Evolutionary conservation across 257 asterid genomes (phyloP), one percentile per base, ranked within the genome.

Genomic region (Paraleonurus japonicus): DNA sequence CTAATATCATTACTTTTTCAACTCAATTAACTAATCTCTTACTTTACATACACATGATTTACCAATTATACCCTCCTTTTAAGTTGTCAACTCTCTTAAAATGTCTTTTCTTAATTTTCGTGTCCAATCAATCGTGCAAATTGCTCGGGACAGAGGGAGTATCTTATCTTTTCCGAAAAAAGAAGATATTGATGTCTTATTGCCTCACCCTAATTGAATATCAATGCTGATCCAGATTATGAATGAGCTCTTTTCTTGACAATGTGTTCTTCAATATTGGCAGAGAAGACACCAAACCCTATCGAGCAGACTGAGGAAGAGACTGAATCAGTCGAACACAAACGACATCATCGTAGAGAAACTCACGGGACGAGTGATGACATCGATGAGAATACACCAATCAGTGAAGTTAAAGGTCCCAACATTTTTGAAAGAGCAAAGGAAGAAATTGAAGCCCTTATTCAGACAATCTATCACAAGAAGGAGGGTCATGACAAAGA

Each of bases 371-470:
- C 20, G 75, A 89, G 93, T 61, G 76, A 84, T 41, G 89, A 84
- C 48, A 79, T 89, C 12, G 84, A 89, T 33, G 92, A 78, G 73
- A 75, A 80, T 66, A 87, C 93, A 47, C 82, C 89, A 3, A 32
- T 86, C 16, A 23, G 60, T 64, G 83, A 81, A 62, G 86, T 89
- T 7, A 89, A 80, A 81, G 96, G 85, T 24, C 96, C 98, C n/a
- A 86, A 66, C 37, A 78, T 92, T 73, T 88, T 92, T 55, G 92
- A 85, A 72, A 81, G 96, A 76, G 98, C 96, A 17, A 92, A 92
- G 87, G 98, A 92, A 81, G 96, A 92, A 78, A 72, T 92, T 12
- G 94, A 89, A 70, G 98, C 96, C 57, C 71, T 89, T 62, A 28
- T 88, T 41, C 83, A 71, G 11, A 32, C 92, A 32, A 76, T 88